phyloP scores from a whole-genome alignment of 306 rosid species.

The Medicago ruthenica region DNA sequence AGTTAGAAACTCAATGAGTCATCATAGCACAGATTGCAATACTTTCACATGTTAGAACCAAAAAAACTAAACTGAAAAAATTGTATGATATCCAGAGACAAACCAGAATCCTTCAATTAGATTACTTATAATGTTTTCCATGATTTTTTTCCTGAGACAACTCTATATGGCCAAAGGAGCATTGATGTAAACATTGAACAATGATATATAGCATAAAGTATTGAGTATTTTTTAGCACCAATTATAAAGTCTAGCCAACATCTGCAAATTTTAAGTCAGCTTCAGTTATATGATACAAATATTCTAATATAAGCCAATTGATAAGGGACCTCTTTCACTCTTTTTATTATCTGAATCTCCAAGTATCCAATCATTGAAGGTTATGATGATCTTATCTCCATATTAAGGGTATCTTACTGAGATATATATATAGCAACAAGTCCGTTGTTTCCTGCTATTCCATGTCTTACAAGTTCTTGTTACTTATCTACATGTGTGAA shows the following conservation, averaged over 20 bases:
- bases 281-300: slow-evolving; percentile 37
- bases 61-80: no score
- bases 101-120: no score
- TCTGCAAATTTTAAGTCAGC: slow-evolving; percentile 60
- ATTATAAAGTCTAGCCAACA: slow-evolving; percentile 41
- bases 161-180: slow-evolving; percentile 38
- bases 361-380: slow-evolving; percentile 51
- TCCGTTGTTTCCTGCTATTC: slow-evolving; percentile 20
- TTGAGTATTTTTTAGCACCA: slow-evolving; percentile 35
- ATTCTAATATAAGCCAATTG: slow-evolving; percentile 45
- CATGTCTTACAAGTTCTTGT: slow-evolving; percentile 13
- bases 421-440: slow-evolving; percentile 5
- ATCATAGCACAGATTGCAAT: no score
- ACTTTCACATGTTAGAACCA: no score
- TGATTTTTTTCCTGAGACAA: no score
- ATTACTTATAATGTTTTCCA: no score
- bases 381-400: slow-evolving; percentile 52
- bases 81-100: no score
- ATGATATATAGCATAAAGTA: slow-evolving; percentile 40
- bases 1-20: no score
- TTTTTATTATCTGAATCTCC: slow-evolving; percentile 51
- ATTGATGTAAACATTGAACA: slow-evolving; percentile 47
- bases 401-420: slow-evolving; percentile 45
- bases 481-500: slow-evolving; percentile 33
- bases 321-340: slow-evolving; percentile 46